Base-by-base conservation (phyloP, 1,284 basidiomycete species). In the Thelephora terrestris region DNA sequence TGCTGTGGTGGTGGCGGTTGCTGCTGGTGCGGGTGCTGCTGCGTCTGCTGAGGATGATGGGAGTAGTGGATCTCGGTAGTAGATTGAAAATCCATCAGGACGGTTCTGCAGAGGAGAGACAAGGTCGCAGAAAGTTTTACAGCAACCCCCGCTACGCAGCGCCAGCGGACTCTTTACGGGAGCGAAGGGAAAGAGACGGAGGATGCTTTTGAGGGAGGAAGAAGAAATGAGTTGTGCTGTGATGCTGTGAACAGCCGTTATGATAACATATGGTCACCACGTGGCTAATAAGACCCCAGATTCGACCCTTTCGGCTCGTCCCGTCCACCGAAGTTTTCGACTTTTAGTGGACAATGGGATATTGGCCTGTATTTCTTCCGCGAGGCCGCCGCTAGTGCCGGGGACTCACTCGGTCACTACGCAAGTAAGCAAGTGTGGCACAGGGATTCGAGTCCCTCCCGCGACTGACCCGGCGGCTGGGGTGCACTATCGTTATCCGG, bases 161-260 rank as follows among this genome's bases (percentile, higher is more conserved):
- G 51, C 54, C 52, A 45, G 57, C 52, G 54, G 64, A 61, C 61
- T 68, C 65, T 46, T 57, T 43, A 58, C 64, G 56, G 42, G 59
- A 50, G 48, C 57, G 62, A 50, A 57, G 56, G 23, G 60, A 50
- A 34, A 45, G 47, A 52, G 49, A 53, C 51, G 52, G 48, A 43
- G 35, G 38, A 21, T 20, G 20, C 17, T 21, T 18, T 47, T 34
- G 45, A 43, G 47, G 21, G 44, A 40, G 39, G 43, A 48, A 43
- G 46, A 47, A 23, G 17, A 24, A 37, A 17, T 32, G 29, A 32
- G 44, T 20, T 6, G 44, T 43, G 47, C 34, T 16, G 29, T 43
- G 23, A 18, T 35, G 18, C 42, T 23, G 47, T 43, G 43, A 21
- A 43, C 47, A 49, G 39, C 45, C 47, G 9, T 32, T 32, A 32